Conservation (phyloP, 1,284 basidiomycete genomes). For the Cutaneotrichosporon cutaneum region DNA sequence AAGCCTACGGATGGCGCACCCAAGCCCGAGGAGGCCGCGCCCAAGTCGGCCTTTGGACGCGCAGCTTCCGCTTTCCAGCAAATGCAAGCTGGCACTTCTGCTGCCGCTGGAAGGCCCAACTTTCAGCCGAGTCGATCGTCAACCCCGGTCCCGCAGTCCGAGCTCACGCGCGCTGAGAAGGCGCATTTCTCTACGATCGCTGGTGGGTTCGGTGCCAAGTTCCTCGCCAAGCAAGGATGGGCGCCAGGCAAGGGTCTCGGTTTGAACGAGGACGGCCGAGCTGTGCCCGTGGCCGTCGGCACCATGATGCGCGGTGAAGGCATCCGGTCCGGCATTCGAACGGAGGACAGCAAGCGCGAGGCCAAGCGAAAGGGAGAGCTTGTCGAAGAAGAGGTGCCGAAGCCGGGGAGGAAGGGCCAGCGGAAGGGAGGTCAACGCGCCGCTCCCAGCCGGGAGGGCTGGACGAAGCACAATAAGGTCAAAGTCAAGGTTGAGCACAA, state of each 20-base stretch:
- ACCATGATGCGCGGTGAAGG: conserved; percentile 68
- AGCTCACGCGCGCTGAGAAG: conserved; percentile 65
- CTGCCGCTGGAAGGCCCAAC: conserved; percentile 1
- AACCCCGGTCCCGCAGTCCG: conserved; percentile 43
- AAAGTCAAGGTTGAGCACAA: conserved; percentile 86
- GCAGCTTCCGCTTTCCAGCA: not conserved
- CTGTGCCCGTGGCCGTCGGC: conserved; percentile 80
- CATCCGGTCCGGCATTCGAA: conserved; percentile 83
- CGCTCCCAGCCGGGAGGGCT: conserved; percentile 30
- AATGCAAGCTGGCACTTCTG: not conserved
- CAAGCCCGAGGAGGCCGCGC: not conserved
- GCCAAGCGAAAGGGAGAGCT: conserved; percentile 63
- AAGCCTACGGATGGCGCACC: not conserved
- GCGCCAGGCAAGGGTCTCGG: conserved; percentile 78
- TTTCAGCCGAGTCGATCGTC: conserved; percentile 21
- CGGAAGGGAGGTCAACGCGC: not conserved
- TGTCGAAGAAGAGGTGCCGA: conserved; percentile 57
- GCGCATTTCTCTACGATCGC: conserved; percentile 76
- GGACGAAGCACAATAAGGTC: conserved; percentile 68
- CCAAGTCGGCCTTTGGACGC: conserved; percentile 1
- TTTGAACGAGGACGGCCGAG: conserved; percentile 73
- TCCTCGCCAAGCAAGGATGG: conserved; percentile 96
- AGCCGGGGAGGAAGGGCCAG: conserved; percentile 20
- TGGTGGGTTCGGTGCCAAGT: conserved; percentile 73
- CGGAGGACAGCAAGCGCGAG: conserved; percentile 81